Evolutionary conservation across 768 basidiomycete species (phyloP), one percentile per base, ranked within the genome.

Genomic region (Mycena alexandri): DNA sequence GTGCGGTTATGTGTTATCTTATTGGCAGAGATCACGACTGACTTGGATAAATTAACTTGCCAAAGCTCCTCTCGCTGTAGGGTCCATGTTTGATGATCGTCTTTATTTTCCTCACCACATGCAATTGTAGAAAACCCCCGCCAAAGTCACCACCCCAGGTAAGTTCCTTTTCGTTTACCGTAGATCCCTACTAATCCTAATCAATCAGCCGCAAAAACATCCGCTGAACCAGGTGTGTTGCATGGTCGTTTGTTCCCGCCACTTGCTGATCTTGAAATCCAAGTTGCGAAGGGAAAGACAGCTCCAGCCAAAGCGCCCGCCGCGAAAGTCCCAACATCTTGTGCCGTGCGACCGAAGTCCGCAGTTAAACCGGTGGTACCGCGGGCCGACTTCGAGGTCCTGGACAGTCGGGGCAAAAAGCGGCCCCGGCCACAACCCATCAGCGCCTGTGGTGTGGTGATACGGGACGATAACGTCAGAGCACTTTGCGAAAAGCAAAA

Each of bases 81-180:
- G 50, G 1, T 52, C 50, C 29, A 52, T 34, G 50, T 33, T 52
- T 34, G 50, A 33, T 33, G 29, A n/a, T 34, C 29, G 29, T 51
- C 6, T 29, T 51, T 51, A 17, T 51, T 33, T 48, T 48, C n/a
- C 48, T 51, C 48, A 51, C 25, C 48, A 0, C 48, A 51, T 51
- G 47, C 48, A 51, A 51, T 29, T 51, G 48, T 51, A 51, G 48
- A 51, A 51, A 51, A 11, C 48, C 24, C 25, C 48, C 29, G 48
- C 48, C 16, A 51, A 51, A 51, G 48, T 9, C 16, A 9, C 48
- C 14, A 3, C 48, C 48, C 25, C 48, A 29, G 48, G 48, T 51
- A 51, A 12, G 48, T 51, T 51, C 48, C 48, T 51, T 51, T 9
- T 51, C 25, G 48, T 33, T 51, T 33, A 17, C 25, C 52, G 24